Evolutionary conservation across 2,329 filamentous ascomycete species (phyloP), one percentile per base, ranked within the genome.

Genomic region (Alternaria tenuissima): DNA sequence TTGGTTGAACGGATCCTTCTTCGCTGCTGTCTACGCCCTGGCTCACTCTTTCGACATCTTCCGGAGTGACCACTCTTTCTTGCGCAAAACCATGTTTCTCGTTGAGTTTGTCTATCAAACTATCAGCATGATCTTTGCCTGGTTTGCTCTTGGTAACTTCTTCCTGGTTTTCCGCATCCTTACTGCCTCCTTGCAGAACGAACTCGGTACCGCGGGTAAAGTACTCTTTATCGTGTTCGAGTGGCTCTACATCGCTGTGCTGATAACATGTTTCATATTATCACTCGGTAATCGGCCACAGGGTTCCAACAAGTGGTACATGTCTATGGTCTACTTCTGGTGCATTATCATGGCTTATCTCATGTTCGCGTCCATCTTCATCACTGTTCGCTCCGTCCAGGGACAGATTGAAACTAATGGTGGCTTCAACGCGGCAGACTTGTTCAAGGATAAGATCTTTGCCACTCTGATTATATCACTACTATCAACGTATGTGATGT

Each of bases 291-390:
- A 99, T 80, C 89, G 95, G 54, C 95, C 95, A 7, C 91, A 96
- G 71, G 96, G 96, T 48, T 97, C 93, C 16, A 96, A 95, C 69
- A 93, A 88, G 75, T 91, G 96, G 66, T 99, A 99, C 81, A 91
- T 95, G 84, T 91, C 91, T 52, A 97, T 97, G 92, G 93, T 97
- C n/a, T 90, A 93, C 79, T 99, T 99, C 84, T 99, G 95, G 96
- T 92, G 89, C 43, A 85, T 92, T 62, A 94, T 99, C 76, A 99
- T 99, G 92, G 84, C 92, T 85, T 93, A 86, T 76, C 86, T 99
- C 57, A 90, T 96, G 79, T 99, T 99, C 78, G 95, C 95, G 6
- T 94, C 95, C 32, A 85, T 99, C 62, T 99, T 91, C 81, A 96
- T 99, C 75, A 94, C 94, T 0, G 94, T 97, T 61, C 88, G 88